Evolutionary conservation across 345 rosid species (phyloP), one percentile per base, ranked within the genome.

Genomic region (Pugionium cornutum): DNA sequence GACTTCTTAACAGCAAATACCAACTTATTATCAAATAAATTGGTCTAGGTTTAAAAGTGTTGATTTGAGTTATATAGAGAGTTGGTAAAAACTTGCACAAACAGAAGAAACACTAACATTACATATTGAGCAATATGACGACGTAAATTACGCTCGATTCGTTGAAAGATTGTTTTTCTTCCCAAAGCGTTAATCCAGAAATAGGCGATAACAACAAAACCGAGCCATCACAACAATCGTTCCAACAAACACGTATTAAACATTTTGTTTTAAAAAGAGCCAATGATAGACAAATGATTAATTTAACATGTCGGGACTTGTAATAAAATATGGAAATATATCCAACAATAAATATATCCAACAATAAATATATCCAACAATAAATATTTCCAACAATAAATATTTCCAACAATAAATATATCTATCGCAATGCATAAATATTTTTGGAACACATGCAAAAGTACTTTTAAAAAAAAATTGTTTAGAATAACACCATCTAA

Each of bases 11-110:
- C 48, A 7, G 44, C 47, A 9, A 35, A 32, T 27, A 47, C 69
- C 57, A 71, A 70, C 64, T 63, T 63, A 54, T 53, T 2, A 6
- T 45, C 7, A 53, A 45, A 54, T 47, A 44, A 70, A 62, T 56
- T 47, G 69, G 50, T 46, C 18, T 9, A 11, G 42, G 43, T 70
- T 32, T 30, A n/a, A 4, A 46, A 56, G 50, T 37, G n/a, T 45
- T 9, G 26, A 3, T 39, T 48, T 48, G 2, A 1, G 37, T 4
- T 56, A 47, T 47, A 56, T 67, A 54, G n/a, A 34, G 45, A 5
- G 33, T 37, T 39, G 25, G 31, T 56, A 11, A 56, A 46, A 42
- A 41, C 6, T 18, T 18, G 18, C 18, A 18, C 18, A 18, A 11
- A 10, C 26, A 40, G 5, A 30, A 11, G 2, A 29, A 11, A 31